Evolutionary conservation across 139 green algal genomes (phyloP), one percentile per base, ranked within the genome.

Genomic region (Coelastrella sp.): DNA sequence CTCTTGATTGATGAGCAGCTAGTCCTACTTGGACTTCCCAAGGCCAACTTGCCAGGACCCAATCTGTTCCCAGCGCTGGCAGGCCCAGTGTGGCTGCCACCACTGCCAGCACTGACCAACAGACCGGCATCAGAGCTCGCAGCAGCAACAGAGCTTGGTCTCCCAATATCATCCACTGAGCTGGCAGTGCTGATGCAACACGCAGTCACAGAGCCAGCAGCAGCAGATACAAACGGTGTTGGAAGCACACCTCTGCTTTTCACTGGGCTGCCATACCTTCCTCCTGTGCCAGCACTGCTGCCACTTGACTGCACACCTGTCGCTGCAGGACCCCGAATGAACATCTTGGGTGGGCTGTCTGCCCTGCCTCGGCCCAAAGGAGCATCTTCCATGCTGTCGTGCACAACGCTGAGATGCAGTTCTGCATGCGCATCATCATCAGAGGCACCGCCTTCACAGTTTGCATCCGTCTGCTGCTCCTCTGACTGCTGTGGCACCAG

Each of bases 1-100:
- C n/a, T 81, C 68, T 88, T 88, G 49, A 88, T 88, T 19, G 49
- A 73, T 6, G 82, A 63, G 82, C 82, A 79, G 65, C 82, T 87
- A n/a, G 58, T 74, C 11, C 81, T 56, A 9, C 27, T 66, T 27
- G 65, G 65, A 27, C 82, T 87, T 15, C 63, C 17, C 7, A 78
- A 35, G 24, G 63, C 25, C 11, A 65, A 57, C 24, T 70, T 79
- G 63, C 12, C 25, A 59, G 10, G 57, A 8, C 74, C 58, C 10
- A 80, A 10, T 24, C 25, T 80, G 10, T 24, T 25, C 7, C 70
- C 70, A 15, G 24, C 22, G 9, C 76, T 63, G 76, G 8, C 76
- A 61, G n/a, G 3, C 14, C 76, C 27, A 60, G 27, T 11, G 24
- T 9, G 25, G 25, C 76, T 84, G 78, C 78, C 78, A 68, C 20